phyloP scores from a whole-genome alignment of 345 rosid species.

The Heritiera fomes region DNA sequence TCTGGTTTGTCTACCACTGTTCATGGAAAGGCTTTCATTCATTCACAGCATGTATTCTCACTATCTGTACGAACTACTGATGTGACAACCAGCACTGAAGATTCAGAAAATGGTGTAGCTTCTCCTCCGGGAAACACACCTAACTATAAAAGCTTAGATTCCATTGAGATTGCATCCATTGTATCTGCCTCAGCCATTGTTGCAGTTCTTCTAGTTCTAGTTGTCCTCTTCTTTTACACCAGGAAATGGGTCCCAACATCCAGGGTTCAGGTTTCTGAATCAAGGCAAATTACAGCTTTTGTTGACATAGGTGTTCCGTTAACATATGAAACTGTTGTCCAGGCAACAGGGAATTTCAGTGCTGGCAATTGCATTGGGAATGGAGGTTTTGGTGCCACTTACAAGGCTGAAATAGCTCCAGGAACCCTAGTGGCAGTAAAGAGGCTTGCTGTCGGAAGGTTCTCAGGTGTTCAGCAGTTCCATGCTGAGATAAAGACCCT shows the following conservation, averaged over 20 bases:
- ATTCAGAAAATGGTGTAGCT: conserved; percentile 32
- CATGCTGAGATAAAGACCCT: conserved; percentile 61
- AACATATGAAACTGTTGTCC: conserved; percentile 53
- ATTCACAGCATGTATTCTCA: conserved; percentile 48
- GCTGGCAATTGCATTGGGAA: conserved; percentile 56
- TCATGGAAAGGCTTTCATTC: conserved; percentile 45
- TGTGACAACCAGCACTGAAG: conserved; percentile 28
- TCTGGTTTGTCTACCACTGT: conserved; percentile 29
- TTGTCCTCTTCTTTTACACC: conserved; percentile 47
- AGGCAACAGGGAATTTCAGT: conserved; percentile 57
- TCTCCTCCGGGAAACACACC: conserved; percentile 18
- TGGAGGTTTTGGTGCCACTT: conserved; percentile 69
- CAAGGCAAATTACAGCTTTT: conserved; percentile 51
- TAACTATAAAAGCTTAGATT: conserved; percentile 29
- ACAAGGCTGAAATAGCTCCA: conserved; percentile 53
- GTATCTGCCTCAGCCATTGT: conserved; percentile 62
- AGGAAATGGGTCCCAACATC: conserved; percentile 43
- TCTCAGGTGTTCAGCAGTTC: conserved; percentile 63
- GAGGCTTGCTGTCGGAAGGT: conserved; percentile 59
- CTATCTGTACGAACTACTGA: conserved; percentile 44
- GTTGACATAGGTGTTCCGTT: conserved; percentile 42
- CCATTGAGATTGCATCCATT: conserved; percentile 63
- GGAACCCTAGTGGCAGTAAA: conserved; percentile 49
- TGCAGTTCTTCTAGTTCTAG: conserved; percentile 51
- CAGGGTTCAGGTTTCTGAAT: conserved; percentile 31